Base-by-base conservation (phyloP, 2,329 filamentous ascomycete genomes). In the Sporothrix schenckii region DNA sequence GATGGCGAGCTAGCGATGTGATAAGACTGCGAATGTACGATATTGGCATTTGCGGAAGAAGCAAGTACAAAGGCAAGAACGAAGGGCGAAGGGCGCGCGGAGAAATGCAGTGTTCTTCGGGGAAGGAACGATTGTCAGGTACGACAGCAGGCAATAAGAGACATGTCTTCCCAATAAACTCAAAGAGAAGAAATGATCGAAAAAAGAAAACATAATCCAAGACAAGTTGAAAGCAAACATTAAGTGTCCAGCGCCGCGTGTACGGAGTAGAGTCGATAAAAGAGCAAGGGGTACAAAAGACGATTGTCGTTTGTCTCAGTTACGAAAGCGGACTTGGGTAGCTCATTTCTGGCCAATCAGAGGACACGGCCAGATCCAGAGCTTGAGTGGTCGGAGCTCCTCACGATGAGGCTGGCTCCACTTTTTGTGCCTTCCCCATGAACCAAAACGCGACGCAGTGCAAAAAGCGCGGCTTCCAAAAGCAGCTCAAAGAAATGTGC, bases 371-470 rank as follows among this genome's bases (percentile, higher is more conserved):
- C 6, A 47, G 39, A 16, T 9, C 41, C 44, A 49, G 27, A 65
- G 58, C 58, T 63, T 19, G 11, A n/a, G 56, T 60, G 56, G 54
- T 19, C 56, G 30, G 60, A 34, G 60, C 58, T 65, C 19, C 34
- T 30, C 27, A 11, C 13, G 10, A 21, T 24, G 27, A 39, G 47
- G 44, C 19, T 21, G n/a, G 65, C 1, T 19, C 66, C 66, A 66
- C 66, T 61, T 27, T 56, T 16, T 13, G 19, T 44, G 27, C 19
- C 34, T 19, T 24, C 39, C 24, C 52, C 50, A 27, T 27, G 30
- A 53, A 30, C 13, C 21, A 61, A 69, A 69, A 50, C 66, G 66
- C 66, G 66, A 69, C 52, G 10, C 44, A 60, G n/a, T 7, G 41
- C 54, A 47, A 68, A 68, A 60, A 58, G 66, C 66, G 66, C 52